Evolutionary conservation across 345 rosid species (phyloP).

Genomic region (Brassica carinata): DNA sequence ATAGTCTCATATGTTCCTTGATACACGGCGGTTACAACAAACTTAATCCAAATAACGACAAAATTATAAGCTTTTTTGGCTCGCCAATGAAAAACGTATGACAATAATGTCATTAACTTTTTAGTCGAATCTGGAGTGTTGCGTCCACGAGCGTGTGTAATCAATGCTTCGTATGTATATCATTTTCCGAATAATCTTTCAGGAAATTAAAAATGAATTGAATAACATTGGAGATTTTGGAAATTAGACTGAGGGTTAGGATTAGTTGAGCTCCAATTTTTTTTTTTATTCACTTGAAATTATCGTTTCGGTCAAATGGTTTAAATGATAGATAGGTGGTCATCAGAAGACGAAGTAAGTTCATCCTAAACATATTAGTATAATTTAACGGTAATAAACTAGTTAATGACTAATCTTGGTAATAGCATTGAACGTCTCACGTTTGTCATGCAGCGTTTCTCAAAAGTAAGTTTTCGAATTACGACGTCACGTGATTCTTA

Average conservation of each 20-base stretch:
- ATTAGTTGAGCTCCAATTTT: neutral
- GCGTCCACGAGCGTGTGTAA: slow-evolving; percentile 32
- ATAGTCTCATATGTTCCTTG: slow-evolving; percentile 5
- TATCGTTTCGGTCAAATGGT: too few relatives aligned
- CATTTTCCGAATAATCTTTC: neutral
- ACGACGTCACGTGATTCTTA: neutral
- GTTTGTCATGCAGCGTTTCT: neutral
- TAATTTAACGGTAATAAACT: neutral
- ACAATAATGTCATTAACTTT: slow-evolving; percentile 3
- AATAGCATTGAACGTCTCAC: neutral
- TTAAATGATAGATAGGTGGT: too few relatives aligned
- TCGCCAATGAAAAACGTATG: slow-evolving; percentile 11
- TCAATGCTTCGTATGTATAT: neutral
- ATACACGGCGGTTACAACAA: slow-evolving; percentile 34
- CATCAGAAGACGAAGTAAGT: neutral
- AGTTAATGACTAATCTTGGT: neutral
- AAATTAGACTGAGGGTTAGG: neutral
- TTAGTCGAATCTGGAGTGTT: neutral
- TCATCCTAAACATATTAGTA: neutral
- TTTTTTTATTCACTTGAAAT: too few relatives aligned
- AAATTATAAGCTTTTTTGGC: neutral
- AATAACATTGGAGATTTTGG: neutral
- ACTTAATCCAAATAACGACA: slow-evolving; percentile 21
- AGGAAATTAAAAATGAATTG: neutral
- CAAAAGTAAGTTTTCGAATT: neutral